phyloP scores from a whole-genome alignment of 2,329 filamentous ascomycete genomes.

The Diaporthe ampelina region DNA sequence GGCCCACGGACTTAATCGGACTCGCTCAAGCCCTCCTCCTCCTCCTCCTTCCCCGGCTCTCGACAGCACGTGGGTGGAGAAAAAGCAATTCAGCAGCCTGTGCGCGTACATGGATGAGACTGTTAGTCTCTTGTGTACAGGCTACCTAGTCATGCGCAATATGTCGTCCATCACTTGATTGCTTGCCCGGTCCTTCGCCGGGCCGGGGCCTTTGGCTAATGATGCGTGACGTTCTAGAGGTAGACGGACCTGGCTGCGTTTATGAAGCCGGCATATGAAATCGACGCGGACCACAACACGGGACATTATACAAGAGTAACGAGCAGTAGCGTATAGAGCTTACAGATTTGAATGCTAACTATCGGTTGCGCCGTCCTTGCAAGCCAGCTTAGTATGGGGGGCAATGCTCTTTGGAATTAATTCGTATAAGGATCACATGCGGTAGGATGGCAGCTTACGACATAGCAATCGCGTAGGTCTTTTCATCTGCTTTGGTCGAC shows the following conservation, averaged over 20 bases:
- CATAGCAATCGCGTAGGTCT: background rate
- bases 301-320: too few species aligned
- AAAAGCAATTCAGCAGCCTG: slow-evolving; percentile 1
- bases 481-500: background rate
- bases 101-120: slow-evolving; percentile 1
- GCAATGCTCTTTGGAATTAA: too few species aligned
- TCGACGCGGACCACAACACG: background rate
- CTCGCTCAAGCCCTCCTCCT: background rate
- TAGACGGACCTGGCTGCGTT: background rate
- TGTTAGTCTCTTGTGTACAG: background rate
- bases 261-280: background rate
- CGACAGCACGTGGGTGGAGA: background rate
- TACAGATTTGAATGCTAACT: too few species aligned
- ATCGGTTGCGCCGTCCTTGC: background rate
- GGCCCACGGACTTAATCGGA: background rate
- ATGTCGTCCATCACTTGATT: background rate
- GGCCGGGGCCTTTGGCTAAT: background rate
- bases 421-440: too few species aligned
- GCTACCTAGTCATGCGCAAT: slow-evolving; percentile 10
- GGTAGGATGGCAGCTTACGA: background rate
- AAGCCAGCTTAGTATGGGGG: background rate
- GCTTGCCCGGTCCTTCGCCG: background rate
- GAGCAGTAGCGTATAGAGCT: background rate
- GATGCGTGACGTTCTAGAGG: background rate
- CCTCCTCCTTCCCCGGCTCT: background rate